phyloP scores from a whole-genome alignment of 1,139 yeast species.

The Meyerozyma athensensis region DNA sequence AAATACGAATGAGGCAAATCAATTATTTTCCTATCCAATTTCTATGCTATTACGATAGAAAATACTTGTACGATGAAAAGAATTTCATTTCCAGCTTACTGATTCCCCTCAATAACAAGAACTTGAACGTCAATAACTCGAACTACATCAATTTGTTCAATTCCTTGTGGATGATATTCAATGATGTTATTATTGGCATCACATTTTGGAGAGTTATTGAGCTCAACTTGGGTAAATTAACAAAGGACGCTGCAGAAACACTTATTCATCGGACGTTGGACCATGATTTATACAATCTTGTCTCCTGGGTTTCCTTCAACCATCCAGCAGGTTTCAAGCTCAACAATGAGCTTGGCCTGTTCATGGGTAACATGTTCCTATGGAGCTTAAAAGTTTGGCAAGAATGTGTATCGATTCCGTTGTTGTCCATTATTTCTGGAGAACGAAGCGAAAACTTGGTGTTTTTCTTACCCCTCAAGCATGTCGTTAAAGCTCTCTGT shows the following conservation, averaged over 20 bases:
- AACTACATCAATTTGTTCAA: constrained; percentile 89
- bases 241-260: constrained; percentile 27
- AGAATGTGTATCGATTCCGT: constrained; percentile 7
- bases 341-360: constrained; percentile 79
- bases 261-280: constrained; percentile 32
- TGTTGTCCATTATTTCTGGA: constrained; percentile 9
- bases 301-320: constrained; percentile 68
- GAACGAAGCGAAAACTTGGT: not conserved
- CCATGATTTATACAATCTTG: constrained; percentile 38
- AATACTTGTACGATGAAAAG: constrained; percentile 21
- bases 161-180: constrained; percentile 79
- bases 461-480: constrained; percentile 8
- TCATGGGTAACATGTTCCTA: constrained; percentile 77
- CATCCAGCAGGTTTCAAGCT: constrained; percentile 95
- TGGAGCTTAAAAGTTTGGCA: constrained; percentile 84
- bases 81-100: constrained; percentile 22
- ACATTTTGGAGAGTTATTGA: constrained; percentile 49
- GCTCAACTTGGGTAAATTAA: constrained; percentile 37
- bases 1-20: constrained; percentile 70
- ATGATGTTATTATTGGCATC: constrained; percentile 75
- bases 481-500: constrained; percentile 21
- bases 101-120: constrained; percentile 34
- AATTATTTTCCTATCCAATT: constrained; percentile 82
- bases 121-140: constrained; percentile 44
- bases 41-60: constrained; percentile 43